Evolutionary conservation across 1,284 basidiomycete species (phyloP).

Genomic region (Chalciporus sp.): DNA sequence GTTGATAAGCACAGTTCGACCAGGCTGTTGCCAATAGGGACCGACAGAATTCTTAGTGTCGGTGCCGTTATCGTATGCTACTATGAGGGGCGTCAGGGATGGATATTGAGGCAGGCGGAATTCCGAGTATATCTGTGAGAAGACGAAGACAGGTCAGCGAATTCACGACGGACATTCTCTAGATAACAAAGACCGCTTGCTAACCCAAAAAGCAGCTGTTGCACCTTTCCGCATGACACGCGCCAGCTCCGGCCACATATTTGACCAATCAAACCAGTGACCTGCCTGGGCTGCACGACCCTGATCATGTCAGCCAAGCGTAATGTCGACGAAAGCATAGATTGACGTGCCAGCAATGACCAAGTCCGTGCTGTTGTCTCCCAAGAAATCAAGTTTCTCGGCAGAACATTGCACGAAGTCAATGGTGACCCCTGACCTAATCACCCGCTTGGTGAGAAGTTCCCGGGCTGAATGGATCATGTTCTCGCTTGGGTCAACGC

Average conservation of each 20-base stretch:
- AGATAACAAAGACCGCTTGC: slow-evolving; percentile 19
- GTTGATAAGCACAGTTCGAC: slow-evolving; percentile 70
- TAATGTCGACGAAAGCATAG: not conserved
- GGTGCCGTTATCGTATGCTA: slow-evolving; percentile 58
- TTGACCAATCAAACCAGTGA: slow-evolving; percentile 85
- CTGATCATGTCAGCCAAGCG: not conserved
- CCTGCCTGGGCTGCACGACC: slow-evolving; percentile 67
- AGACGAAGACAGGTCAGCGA: not conserved
- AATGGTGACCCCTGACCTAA: slow-evolving; percentile 22
- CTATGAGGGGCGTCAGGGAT: slow-evolving; percentile 58
- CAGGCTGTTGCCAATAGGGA: slow-evolving; percentile 79
- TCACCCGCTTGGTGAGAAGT: slow-evolving; percentile 27
- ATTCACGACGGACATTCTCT: not conserved
- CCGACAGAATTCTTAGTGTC: slow-evolving; percentile 62
- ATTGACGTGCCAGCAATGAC: slow-evolving; percentile 63
- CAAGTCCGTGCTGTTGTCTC: slow-evolving; percentile 66
- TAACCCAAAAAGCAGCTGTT: slow-evolving; percentile 77
- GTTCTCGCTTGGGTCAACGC: slow-evolving; percentile 69
- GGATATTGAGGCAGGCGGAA: slow-evolving; percentile 69
- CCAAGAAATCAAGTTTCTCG: slow-evolving; percentile 57
- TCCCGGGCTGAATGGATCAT: slow-evolving; percentile 71
- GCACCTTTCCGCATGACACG: slow-evolving; percentile 69
- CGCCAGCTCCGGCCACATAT: slow-evolving; percentile 70
- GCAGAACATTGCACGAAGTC: slow-evolving; percentile 54
- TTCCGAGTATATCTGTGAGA: slow-evolving; percentile 75